Evolutionary conservation across 306 rosid species (phyloP), one percentile per base, ranked within the genome.

Genomic region (Clitoria ternatea): DNA sequence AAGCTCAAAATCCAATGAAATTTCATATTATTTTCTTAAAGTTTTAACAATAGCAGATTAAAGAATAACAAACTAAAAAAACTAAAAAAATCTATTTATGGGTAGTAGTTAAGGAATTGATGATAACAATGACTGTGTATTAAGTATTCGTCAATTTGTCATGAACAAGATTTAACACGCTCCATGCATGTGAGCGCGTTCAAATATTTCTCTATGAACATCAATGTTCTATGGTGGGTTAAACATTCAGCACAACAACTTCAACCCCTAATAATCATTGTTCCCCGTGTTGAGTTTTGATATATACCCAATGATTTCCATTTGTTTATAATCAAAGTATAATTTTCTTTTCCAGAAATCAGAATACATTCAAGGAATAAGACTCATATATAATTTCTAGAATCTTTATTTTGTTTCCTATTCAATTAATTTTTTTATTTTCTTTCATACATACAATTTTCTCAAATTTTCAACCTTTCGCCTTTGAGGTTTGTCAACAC

Each of bases 151-250:
- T 72, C 1, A 32, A n/a, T 35, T 78, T 55, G 48, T 36, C 11
- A 36, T 18, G 33, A 33, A 18, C 49, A 64, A 43, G 53, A 45
- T 55, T 63, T 66, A 78, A 65, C 78, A 56, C 78, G 70, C 82
- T 1, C 52, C 33, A 57, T 72, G 63, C 33, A 57, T 72, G 63
- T 48, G n/a, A 78, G 78, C 69, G 70, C 57, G 70, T 78, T 72
- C 78, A 63, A 55, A 1, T 15, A 6, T 33, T 43, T 59, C 74
- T 78, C 78, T 64, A 20, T 64, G 40, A 78, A 64, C 78, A 78
- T 55, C 26, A 63, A 42, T 54, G 69, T 71, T 70, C 77, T 29
- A 43, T 43, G 77, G 77, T 71, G 39, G 60, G 82, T 78, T 7
- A 63, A 53, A 43, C 55, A 63, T 64, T 72, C 69, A 29, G 49